These are phyloP conservation scores for Brassica incana DNA, from an alignment of 345 rosid species.

Conservation along the genomic window DNA sequence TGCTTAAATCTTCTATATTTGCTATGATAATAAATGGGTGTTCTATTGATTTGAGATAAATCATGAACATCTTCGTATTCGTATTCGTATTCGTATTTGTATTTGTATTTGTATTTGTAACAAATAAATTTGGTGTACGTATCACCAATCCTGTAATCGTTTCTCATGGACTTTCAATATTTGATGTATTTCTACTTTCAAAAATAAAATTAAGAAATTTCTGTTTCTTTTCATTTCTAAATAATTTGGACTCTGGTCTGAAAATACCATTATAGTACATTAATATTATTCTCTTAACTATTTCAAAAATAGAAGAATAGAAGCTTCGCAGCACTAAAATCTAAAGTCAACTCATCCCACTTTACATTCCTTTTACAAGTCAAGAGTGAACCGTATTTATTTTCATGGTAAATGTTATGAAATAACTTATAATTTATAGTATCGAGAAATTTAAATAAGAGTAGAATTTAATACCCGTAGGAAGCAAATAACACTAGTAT, in stretches of 20 bases:
- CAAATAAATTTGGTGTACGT: background rate
- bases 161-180: background rate
- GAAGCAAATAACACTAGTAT: no score
- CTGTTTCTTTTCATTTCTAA: background rate
- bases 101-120: background rate
- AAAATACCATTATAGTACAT: background rate
- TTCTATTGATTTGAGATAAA: slow-evolving; percentile 6
- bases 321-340: slow-evolving; percentile 4
- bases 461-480: no score
- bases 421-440: no score
- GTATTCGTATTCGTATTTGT: background rate
- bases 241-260: background rate
- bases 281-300: background rate
- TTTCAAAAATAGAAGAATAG: slow-evolving; percentile 1
- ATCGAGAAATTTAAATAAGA: no score
- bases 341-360: slow-evolving; percentile 26
- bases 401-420: no score
- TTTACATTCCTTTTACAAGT: slow-evolving; percentile 9
- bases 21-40: background rate
- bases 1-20: background rate
- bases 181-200: background rate
- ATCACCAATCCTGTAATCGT: slow-evolving; percentile 14
- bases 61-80: slow-evolving; percentile 3
- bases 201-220: background rate
- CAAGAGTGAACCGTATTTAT: slow-evolving; percentile 22